A percentile compares a stretch with the other conserved stretches of the same genome.
phyloP scores from a whole-genome alignment of 805 yeast genomes.

The Clavispora fructus region DNA sequence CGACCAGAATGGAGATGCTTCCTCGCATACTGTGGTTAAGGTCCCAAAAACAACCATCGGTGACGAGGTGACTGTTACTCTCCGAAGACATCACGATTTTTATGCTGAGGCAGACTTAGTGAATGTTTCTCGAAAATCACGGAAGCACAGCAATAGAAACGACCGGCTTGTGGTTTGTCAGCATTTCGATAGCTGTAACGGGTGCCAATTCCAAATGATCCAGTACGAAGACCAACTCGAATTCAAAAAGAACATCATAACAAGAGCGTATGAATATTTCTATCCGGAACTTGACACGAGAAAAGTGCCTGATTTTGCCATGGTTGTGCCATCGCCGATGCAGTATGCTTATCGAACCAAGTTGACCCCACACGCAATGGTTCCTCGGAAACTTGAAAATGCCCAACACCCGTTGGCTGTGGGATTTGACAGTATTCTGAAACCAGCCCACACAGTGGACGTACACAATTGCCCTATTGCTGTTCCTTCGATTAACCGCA shows the following conservation, averaged over 20 bases:
- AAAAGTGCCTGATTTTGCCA: constrained; percentile 17
- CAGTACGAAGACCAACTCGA: constrained; percentile 32
- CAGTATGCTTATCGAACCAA: constrained; percentile 37
- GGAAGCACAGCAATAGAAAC: constrained; percentile 14
- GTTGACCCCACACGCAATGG: constrained; percentile 34
- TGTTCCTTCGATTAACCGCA: constrained; percentile 24
- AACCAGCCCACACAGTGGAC: constrained; percentile 24
- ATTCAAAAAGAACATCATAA: constrained; percentile 25
- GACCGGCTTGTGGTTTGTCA: constrained; percentile 26
- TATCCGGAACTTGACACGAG: constrained; percentile 18
- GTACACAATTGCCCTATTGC: constrained; percentile 35
- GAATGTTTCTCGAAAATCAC: constrained; percentile 10
- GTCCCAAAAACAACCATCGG: constrained; percentile 39
- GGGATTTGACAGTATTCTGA: constrained; percentile 27
- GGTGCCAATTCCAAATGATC: constrained; percentile 42
- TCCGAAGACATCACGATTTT: constrained; percentile 25
- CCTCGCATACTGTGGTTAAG: constrained; percentile 19
- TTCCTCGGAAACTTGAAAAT: constrained; percentile 8
- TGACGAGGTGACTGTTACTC: constrained; percentile 25
- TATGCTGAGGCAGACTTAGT: constrained; percentile 28
- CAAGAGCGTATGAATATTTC: constrained; percentile 31
- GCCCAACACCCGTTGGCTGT: constrained; percentile 15
- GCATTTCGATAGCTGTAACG: constrained; percentile 33
- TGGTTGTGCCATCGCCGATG: constrained; percentile 30
- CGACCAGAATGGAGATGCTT: constrained; percentile 6